Evolutionary conservation across 1,139 yeast genomes (phyloP).

Genomic region (Yamadazyma siamensis): DNA sequence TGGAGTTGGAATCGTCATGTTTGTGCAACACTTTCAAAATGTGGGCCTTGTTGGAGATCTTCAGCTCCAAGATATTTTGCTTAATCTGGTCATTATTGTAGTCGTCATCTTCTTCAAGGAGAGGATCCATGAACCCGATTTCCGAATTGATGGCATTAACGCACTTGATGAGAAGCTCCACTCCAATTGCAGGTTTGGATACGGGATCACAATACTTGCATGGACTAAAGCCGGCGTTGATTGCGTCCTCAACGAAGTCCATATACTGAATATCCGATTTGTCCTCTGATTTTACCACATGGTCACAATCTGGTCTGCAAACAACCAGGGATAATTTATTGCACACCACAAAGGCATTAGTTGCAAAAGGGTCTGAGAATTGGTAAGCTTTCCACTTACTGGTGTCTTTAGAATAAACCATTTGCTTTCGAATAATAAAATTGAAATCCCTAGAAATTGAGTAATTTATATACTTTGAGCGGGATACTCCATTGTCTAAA

Average conservation of each 20-base stretch:
- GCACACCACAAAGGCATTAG: slow-evolving; percentile 52
- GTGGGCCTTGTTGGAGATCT: slow-evolving; percentile 26
- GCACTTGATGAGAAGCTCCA: slow-evolving; percentile 51
- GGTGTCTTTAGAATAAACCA: slow-evolving; percentile 39
- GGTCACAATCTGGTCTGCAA: slow-evolving; percentile 71
- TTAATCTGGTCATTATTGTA: slow-evolving; percentile 35
- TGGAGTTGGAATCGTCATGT: no score
- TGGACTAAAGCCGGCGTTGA: slow-evolving; percentile 41
- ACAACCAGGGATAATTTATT: slow-evolving; percentile 38
- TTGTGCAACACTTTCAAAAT: slow-evolving; percentile 22
- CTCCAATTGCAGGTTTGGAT: slow-evolving; percentile 41
- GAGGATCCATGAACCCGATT: slow-evolving; percentile 56
- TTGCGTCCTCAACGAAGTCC: slow-evolving; percentile 40
- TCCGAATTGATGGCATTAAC: slow-evolving; percentile 55
- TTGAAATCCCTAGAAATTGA: slow-evolving; percentile 1
- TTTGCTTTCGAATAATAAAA: not conserved
- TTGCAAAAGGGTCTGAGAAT: slow-evolving; percentile 65
- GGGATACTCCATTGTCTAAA: not conserved
- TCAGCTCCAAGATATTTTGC: slow-evolving; percentile 35
- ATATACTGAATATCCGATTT: slow-evolving; percentile 47
- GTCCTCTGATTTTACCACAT: slow-evolving; percentile 40
- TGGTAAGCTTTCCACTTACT: slow-evolving; percentile 66
- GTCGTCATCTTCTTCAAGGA: slow-evolving; percentile 46
- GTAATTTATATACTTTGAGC: no score
- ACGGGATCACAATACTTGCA: slow-evolving; percentile 54